Conservation (phyloP, 108 stramenopile genomes). For the Nitzschia inconspicua region DNA sequence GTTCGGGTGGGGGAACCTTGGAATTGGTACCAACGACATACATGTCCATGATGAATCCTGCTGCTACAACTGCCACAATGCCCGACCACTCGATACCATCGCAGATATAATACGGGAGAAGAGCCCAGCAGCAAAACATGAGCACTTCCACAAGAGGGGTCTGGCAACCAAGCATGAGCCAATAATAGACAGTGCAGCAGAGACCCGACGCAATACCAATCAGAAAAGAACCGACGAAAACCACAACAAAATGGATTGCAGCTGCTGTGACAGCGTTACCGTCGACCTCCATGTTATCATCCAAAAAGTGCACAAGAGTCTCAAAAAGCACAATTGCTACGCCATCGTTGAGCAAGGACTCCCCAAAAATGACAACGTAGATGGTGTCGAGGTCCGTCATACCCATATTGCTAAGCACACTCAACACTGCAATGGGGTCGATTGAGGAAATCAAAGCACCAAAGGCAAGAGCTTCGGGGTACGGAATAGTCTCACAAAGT, state of each 20-base stretch:
- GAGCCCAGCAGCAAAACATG: slow-evolving; percentile 85
- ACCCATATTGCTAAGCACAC: slow-evolving; percentile 80
- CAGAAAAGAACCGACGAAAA: slow-evolving; percentile 71
- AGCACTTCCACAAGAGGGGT: slow-evolving; percentile 81
- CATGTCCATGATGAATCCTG: slow-evolving; percentile 87
- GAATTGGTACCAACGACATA: slow-evolving; percentile 60
- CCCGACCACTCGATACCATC: slow-evolving; percentile 89
- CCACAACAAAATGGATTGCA: slow-evolving; percentile 76
- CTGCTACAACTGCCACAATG: slow-evolving; percentile 89
- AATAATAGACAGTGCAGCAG: slow-evolving; percentile 73
- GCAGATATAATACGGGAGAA: slow-evolving; percentile 88
- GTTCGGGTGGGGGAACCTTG: slow-evolving; percentile 6
- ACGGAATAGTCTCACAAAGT: slow-evolving; percentile 52
- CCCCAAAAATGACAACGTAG: slow-evolving; percentile 90
- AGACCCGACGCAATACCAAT: slow-evolving; percentile 76
- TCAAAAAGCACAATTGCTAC: slow-evolving; percentile 82
- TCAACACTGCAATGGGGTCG: slow-evolving; percentile 88
- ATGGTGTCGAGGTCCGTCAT: slow-evolving; percentile 76
- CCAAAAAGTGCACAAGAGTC: slow-evolving; percentile 84
- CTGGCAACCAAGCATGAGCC: slow-evolving; percentile 63
- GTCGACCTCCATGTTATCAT: slow-evolving; percentile 70
- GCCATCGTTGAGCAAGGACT: slow-evolving; percentile 93
- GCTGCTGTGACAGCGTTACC: slow-evolving; percentile 57
- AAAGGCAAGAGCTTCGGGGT: slow-evolving; percentile 72
- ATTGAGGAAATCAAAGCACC: slow-evolving; percentile 87